A percentile compares a stretch with the other conserved stretches of the same genome.
Conservation (phyloP, 2,329 filamentous ascomycete species). For the Alternaria conjuncta region DNA sequence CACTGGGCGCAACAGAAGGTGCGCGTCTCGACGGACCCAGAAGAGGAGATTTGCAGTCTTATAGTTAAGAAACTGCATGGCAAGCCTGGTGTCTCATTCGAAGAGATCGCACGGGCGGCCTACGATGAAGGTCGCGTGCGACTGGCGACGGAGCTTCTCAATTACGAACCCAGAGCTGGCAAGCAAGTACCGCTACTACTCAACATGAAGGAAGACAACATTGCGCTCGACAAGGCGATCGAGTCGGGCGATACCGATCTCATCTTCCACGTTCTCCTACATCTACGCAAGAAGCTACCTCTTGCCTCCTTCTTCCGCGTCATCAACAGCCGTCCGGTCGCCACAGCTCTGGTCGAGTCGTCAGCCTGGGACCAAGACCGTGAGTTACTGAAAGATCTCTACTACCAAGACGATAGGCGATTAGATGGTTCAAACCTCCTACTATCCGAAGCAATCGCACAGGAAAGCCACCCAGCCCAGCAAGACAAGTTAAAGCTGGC, state of each 20-base stretch:
- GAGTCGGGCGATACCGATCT: conserved; percentile 95
- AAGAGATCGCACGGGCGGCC: conserved; percentile 88
- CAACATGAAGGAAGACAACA: conserved; percentile 93
- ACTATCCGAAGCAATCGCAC: conserved; percentile 79
- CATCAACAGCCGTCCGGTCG: conserved; percentile 83
- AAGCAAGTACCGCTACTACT: conserved; percentile 92
- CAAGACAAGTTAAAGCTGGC: conserved; percentile 89
- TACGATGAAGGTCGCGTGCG: conserved; percentile 90
- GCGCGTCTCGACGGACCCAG: conserved; percentile 80
- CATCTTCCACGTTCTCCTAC: conserved; percentile 84
- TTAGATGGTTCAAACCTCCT: conserved; percentile 88
- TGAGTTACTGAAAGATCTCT: conserved; percentile 88
- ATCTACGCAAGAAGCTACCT: conserved; percentile 88
- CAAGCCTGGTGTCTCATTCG: conserved; percentile 93
- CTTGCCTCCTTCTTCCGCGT: conserved; percentile 90
- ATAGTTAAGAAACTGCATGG: conserved; percentile 87
- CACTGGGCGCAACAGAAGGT: conserved; percentile 98
- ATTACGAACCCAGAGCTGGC: conserved; percentile 93
- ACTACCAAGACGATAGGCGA: conserved; percentile 94
- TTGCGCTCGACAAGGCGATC: conserved; percentile 94
- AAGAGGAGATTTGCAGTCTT: conserved; percentile 83
- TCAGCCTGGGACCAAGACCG: conserved; percentile 80
- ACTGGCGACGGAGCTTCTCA: conserved; percentile 89
- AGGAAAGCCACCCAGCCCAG: conserved; percentile 71
- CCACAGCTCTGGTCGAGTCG: conserved; percentile 87